These are phyloP conservation scores for Fusarium decemcellulare DNA, from an alignment of 2,329 filamentous ascomycete species.

Conservation along the genomic window DNA sequence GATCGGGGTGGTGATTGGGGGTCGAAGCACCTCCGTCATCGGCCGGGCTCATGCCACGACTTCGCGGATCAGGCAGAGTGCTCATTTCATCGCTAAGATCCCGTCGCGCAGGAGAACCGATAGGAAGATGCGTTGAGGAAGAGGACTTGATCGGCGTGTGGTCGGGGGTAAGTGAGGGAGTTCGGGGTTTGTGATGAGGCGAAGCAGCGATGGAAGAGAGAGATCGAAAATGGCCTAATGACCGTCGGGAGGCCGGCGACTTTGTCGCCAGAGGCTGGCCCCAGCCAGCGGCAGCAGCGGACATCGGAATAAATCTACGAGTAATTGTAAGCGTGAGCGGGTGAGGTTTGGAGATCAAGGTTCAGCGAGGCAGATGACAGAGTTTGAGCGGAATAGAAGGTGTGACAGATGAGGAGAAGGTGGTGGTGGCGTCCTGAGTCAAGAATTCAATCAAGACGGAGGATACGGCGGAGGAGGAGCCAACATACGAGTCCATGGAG, in stretches of 20 bases:
- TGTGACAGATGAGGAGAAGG: slow-evolving; percentile 16
- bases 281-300: slow-evolving; percentile 65
- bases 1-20: slow-evolving; percentile 65
- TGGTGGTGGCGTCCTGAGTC: slow-evolving; percentile 28
- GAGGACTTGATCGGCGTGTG: slow-evolving; percentile 57
- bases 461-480: slow-evolving; percentile 19
- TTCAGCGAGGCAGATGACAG: slow-evolving; percentile 24
- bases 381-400: slow-evolving; percentile 19
- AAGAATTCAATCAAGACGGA: slow-evolving; percentile 26
- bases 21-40: slow-evolving; percentile 51
- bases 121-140: slow-evolving; percentile 54
- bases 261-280: slow-evolving; percentile 57
- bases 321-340: slow-evolving; percentile 27
- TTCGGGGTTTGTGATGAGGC: slow-evolving; percentile 53
- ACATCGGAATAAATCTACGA: slow-evolving; percentile 62
- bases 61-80: slow-evolving; percentile 77
- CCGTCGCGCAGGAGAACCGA: slow-evolving; percentile 55
- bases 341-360: slow-evolving; percentile 16
- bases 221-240: slow-evolving; percentile 66
- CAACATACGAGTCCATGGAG: slow-evolving; percentile 52
- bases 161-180: slow-evolving; percentile 52
- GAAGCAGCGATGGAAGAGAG: slow-evolving; percentile 67
- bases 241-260: slow-evolving; percentile 47
- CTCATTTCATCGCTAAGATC: slow-evolving; percentile 74
- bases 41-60: slow-evolving; percentile 64